Evolutionary conservation across 306 rosid genomes (phyloP), one percentile per base, ranked within the genome.

Genomic region (Morella rubra): DNA sequence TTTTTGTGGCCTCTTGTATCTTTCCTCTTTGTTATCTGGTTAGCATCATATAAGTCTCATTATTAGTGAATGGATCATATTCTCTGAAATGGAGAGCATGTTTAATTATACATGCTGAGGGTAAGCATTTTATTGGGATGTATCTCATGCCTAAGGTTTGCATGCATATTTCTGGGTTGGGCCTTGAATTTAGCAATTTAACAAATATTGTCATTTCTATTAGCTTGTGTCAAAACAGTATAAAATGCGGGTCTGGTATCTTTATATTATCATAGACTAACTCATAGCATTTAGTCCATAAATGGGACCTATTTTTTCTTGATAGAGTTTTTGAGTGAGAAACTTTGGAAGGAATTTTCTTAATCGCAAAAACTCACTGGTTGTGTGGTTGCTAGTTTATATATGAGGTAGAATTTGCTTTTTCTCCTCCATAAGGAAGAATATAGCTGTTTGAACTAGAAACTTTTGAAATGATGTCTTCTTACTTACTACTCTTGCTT

Each of bases 331-430:
- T 65, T 42, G 5, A 18, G 44, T 3, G 67, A 32, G n/a, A 42
- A 61, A 15, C 6, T 61, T 14, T 6, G 8, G 42, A 65, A 65
- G 27, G 1, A 16, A 40, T 16, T 16, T 41, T 65, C 45, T 42
- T 18, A 18, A 8, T 12, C 5, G 1, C 71, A 65, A 18, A 9
- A 65, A 41, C 7, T 7, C 42, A 40, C 9, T 42, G 46, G 69
- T 32, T 62, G 15, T 15, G 20, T 8, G 32, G 75, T 82, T 67
- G 52, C 58, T 69, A n/a, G 42, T 74, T 51, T 54, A 72, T 60
- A 64, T 73, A 24, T 37, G 37, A 32, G 59, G 62, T 64, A 50
- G 71, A 62, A 59, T 58, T 15, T 40, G 3, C 67, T 6, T 60
- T 20, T 37, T 62, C 69, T 40, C 6, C 44, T 62, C 20, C 13